phyloP scores from a whole-genome alignment of 148 eudicot genomes.

The Rheum nobile region DNA sequence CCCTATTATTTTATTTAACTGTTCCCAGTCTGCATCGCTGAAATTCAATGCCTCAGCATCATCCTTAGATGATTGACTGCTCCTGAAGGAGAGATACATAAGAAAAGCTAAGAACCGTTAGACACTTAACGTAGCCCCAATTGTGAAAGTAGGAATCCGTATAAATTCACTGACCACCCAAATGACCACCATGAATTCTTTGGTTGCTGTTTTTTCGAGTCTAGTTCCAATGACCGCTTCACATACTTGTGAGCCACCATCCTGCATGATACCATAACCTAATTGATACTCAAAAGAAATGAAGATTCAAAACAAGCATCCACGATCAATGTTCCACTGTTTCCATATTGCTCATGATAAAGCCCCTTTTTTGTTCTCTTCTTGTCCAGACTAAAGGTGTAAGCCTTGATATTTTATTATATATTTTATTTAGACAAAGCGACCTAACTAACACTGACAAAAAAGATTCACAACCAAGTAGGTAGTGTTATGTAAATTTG shows the following conservation, averaged over 20 bases:
- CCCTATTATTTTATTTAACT: constrained; percentile 70
- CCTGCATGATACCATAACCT: constrained; percentile 26
- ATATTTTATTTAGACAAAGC: background rate
- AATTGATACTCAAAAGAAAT: constrained; percentile 2
- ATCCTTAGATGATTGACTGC: constrained; percentile 41
- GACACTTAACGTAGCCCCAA: constrained; percentile 1
- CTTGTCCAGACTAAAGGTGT: background rate
- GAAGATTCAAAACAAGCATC: background rate
- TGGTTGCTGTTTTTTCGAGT: constrained; percentile 44
- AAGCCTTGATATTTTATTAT: background rate
- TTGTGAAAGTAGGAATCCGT: background rate
- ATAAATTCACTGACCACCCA: constrained; percentile 48
- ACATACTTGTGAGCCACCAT: constrained; percentile 97
- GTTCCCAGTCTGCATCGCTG: constrained; percentile 79
- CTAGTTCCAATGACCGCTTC: constrained; percentile 60
- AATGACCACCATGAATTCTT: constrained; percentile 96
- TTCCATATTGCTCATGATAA: background rate
- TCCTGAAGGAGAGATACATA: constrained; percentile 31
- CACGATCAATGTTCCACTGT: background rate
- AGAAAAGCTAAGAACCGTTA: background rate
- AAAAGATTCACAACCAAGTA: too few species aligned
- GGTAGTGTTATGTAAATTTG: background rate
- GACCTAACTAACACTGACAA: background rate
- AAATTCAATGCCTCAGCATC: constrained; percentile 55
- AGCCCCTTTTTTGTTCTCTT: background rate